Conservation (phyloP, 2,329 filamentous ascomycete genomes). For the Xylariaceae sp. region DNA sequence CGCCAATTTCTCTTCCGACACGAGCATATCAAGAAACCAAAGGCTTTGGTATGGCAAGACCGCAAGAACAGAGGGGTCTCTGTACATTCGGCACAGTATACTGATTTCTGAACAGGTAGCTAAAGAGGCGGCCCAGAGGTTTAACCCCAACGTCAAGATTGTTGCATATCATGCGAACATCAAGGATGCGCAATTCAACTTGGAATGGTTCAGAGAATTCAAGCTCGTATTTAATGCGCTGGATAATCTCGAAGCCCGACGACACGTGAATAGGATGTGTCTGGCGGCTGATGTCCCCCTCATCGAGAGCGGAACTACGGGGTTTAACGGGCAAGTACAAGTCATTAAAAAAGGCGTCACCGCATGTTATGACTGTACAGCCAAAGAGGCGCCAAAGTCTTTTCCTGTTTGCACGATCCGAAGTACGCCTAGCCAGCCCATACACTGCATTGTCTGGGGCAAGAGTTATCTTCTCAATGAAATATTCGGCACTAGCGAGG, state of each 20-base stretch:
- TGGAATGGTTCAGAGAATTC: conserved; percentile 87
- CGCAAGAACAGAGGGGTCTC: conserved; percentile 16
- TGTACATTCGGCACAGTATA: conserved; percentile 16
- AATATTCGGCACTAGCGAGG: conserved; percentile 90
- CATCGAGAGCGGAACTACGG: conserved; percentile 95
- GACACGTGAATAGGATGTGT: conserved; percentile 98
- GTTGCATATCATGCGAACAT: conserved; percentile 93
- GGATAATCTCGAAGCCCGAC: conserved; percentile 90
- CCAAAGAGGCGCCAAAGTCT: conserved; percentile 87
- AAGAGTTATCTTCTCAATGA: conserved; percentile 97
- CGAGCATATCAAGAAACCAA: conserved; percentile 97
- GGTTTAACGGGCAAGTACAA: conserved; percentile 97
- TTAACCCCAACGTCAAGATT: conserved; percentile 88
- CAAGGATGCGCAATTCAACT: conserved; percentile 84
- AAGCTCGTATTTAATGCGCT: conserved; percentile 93
- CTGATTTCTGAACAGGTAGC: conserved; percentile 68
- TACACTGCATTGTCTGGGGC: conserved; percentile 98
- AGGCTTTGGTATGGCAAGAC: conserved; percentile 73
- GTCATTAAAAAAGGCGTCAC: conserved; percentile 92
- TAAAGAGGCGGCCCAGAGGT: conserved; percentile 86
- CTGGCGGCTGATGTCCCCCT: conserved; percentile 87
- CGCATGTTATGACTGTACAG: conserved; percentile 94
- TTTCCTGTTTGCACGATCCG: conserved; percentile 97
- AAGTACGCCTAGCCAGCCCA: conserved; percentile 93
- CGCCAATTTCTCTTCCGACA: conserved; percentile 96